Conservation (phyloP, 2,329 filamentous ascomycete species). For the Orbilia oligospora region DNA sequence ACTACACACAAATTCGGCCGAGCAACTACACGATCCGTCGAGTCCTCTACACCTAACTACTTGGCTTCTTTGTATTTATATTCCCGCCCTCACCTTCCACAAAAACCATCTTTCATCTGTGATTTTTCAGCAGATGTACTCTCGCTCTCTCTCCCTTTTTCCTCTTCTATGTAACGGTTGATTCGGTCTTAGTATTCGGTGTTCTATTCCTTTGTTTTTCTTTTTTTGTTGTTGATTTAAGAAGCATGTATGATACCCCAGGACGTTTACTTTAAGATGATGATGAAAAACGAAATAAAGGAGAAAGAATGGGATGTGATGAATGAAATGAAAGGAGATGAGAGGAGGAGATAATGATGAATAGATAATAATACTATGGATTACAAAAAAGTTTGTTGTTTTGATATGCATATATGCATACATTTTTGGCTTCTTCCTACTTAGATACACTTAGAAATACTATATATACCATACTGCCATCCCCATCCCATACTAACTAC, state of each 20-base stretch:
- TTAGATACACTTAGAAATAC: background rate
- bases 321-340: constrained; percentile 8
- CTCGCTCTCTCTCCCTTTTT: constrained; percentile 7
- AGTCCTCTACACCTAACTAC: constrained; percentile 14
- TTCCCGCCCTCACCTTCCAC: constrained; percentile 36
- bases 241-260: constrained; percentile 59
- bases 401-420: background rate
- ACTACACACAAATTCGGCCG: constrained; percentile 37
- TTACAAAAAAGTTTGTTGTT: constrained; percentile 11
- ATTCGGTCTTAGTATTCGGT: constrained; percentile 62
- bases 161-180: constrained; percentile 62
- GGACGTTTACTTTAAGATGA: constrained; percentile 49
- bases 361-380: background rate
- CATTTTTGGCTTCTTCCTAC: background rate
- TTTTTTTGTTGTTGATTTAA: constrained; percentile 7
- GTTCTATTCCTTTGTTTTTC: constrained; percentile 18
- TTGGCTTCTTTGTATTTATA: constrained; percentile 60
- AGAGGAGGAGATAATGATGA: constrained; percentile 23
- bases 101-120: constrained; percentile 2
- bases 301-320: constrained; percentile 19
- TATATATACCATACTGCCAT: background rate
- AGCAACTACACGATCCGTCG: constrained; percentile 55
- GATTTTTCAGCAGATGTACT: constrained; percentile 61
- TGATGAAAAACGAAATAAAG: constrained; percentile 21
- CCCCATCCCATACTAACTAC: background rate